Conservation (phyloP, 2,329 filamentous ascomycete genomes). For the Pseudogymnoascus sp. region DNA sequence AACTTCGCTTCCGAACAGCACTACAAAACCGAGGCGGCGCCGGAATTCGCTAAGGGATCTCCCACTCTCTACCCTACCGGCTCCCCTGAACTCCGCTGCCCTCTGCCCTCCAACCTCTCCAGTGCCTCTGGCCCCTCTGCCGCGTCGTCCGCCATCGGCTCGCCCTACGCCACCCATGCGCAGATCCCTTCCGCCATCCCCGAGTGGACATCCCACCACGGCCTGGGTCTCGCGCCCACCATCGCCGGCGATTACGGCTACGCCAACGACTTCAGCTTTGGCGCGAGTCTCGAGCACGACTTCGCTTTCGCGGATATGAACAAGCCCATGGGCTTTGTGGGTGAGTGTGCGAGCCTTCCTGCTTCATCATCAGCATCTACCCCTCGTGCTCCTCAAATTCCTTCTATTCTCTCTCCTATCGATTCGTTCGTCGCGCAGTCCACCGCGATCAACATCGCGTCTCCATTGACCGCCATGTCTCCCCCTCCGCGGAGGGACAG, state of each 20-base stretch:
- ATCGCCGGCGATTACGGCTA: conserved; percentile 26
- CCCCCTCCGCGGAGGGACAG: conserved; percentile 13
- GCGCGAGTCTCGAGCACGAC: conserved; percentile 29
- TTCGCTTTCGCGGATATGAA: conserved; percentile 33
- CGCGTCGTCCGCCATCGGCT: conserved; percentile 28
- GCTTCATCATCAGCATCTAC: conserved; percentile 17
- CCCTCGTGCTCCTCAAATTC: background rate
- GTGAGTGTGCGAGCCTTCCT: conserved; percentile 36
- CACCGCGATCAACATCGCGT: conserved; percentile 9
- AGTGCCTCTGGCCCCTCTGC: conserved; percentile 28
- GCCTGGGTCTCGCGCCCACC: conserved; percentile 25
- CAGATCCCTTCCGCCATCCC: conserved; percentile 20
- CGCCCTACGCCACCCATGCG: conserved; percentile 26
- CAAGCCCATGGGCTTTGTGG: conserved; percentile 36
- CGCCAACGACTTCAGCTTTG: conserved; percentile 25
- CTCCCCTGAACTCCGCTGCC: conserved; percentile 24
- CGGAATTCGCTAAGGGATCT: background rate
- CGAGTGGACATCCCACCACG: conserved; percentile 24
- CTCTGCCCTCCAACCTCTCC: conserved; percentile 26
- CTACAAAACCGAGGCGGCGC: background rate
- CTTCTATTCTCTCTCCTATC: background rate
- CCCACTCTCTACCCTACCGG: conserved; percentile 11
- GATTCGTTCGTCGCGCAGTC: background rate
- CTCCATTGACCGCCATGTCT: conserved; percentile 13
- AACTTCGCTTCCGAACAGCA: background rate